A percentile compares a stretch with the other conserved stretches of the same genome.
phyloP scores from a whole-genome alignment of 1,139 yeast genomes.

The Yamadazyma dendronema region DNA sequence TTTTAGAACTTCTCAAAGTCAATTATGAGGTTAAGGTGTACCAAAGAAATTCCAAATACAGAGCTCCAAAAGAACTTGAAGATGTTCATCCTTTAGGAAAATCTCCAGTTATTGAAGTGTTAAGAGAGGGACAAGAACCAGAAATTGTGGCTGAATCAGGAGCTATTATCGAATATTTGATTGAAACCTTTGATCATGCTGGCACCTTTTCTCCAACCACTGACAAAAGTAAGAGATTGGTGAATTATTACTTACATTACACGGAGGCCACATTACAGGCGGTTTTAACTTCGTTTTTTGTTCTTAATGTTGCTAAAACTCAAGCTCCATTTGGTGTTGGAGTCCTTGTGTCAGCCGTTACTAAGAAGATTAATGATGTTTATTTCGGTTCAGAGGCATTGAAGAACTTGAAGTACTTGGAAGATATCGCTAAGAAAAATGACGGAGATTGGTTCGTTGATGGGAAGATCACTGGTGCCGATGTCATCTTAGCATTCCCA shows the following conservation, averaged over 20 bases:
- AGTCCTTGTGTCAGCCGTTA: constrained; percentile 24
- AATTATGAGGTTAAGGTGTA: constrained; percentile 35
- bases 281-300: constrained; percentile 29
- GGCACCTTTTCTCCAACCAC: constrained; percentile 25
- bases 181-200: constrained; percentile 28
- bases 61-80: constrained; percentile 37
- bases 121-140: constrained; percentile 20
- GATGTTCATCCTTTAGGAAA: constrained; percentile 41
- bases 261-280: constrained; percentile 43
- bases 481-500: constrained; percentile 39
- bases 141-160: constrained; percentile 39
- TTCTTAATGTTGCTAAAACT: constrained; percentile 24
- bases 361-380: constrained; percentile 23
- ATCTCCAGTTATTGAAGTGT: constrained; percentile 39
- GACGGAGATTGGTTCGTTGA: constrained; percentile 36
- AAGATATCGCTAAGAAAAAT: constrained; percentile 27
- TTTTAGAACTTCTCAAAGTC: constrained; percentile 36
- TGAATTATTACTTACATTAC: constrained; percentile 37
- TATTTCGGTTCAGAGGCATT: constrained; percentile 28
- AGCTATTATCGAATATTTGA: constrained; percentile 31
- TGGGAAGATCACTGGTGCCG: constrained; percentile 36
- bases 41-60: constrained; percentile 24
- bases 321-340: constrained; percentile 31
- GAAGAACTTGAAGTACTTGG: constrained; percentile 30
- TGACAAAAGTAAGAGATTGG: constrained; percentile 25